Evolutionary conservation across 768 basidiomycete species (phyloP), one percentile per base, ranked within the genome.

Genomic region (Lepiota venenata): DNA sequence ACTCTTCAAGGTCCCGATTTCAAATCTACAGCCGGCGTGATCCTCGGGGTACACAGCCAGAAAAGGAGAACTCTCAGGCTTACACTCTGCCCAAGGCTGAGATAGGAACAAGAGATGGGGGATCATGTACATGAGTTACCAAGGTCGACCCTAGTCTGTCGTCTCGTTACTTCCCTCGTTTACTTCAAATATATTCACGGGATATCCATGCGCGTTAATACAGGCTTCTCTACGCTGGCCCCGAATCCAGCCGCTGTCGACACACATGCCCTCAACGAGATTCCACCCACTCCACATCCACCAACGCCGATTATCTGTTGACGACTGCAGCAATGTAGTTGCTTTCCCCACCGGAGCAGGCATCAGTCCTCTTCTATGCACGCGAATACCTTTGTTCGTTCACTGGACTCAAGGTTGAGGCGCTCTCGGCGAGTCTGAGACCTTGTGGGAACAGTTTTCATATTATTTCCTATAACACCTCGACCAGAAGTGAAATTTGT

Each of bases 21-120:
- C 95, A 98, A 69, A 93, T 98, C 61, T 99, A 99, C 74, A 94
- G 92, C 68, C 98, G 97, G 97, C 81, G 81, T 58, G 88, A 98
- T 67, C 88, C 95, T 18, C 77, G 82, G 53, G 67, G 76, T 7
- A 63, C 76, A n/a, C 60, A 60, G 2, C 74, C 85, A 40, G 74
- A 79, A 15, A 81, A 52, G 76, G 82, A n/a, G 55, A 74, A 79
- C 47, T 75, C 74, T n/a, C 77, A 81, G 6, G 72, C 77, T 10
- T 73, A 80, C 57, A 72, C 74, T 2, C 71, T 98, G 43, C 93
- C 93, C 12, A 83, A 82, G 60, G 91, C 98, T 12, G 94, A 94
- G 70, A 98, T 96, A 64, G 97, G 96, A 2, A 90, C 93, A 2
- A 78, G 80, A 63, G 65, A 77, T 14, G 86, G 88, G 42, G 87